Conservation (phyloP, 1,284 basidiomycete species). For the Tausonia pullulans region DNA sequence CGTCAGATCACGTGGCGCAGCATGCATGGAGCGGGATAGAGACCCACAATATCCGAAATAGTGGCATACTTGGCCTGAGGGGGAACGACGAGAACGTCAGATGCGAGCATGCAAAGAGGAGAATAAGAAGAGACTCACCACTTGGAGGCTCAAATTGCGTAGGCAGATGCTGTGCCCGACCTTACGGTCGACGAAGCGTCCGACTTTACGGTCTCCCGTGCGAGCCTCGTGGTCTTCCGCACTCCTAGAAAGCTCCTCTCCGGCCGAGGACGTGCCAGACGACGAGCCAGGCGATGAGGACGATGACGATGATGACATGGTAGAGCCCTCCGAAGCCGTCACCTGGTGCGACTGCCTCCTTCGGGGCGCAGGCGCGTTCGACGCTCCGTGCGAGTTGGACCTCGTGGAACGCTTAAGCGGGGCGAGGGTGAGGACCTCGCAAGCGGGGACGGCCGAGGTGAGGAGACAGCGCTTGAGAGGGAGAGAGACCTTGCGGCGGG, state of each 20-base stretch:
- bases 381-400: background rate
- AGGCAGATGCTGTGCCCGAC: conserved; percentile 13
- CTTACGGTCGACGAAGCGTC: conserved; percentile 2
- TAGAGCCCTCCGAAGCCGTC: too few species aligned
- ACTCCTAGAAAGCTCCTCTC: background rate
- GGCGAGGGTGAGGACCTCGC: conserved; percentile 6
- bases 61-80: conserved; percentile 66
- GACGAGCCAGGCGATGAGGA: background rate
- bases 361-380: background rate
- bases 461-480: background rate
- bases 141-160: conserved; percentile 11
- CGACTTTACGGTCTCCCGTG: background rate
- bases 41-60: conserved; percentile 58
- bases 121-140: background rate
- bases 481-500: background rate
- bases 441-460: conserved; percentile 5
- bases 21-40: too few species aligned
- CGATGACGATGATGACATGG: too few species aligned
- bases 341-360: too few species aligned
- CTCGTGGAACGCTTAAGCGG: background rate
- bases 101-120: background rate
- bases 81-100: conserved; percentile 9
- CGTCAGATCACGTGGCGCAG: too few species aligned
- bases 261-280: background rate
- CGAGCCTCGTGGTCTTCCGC: too few species aligned